Evolutionary conservation across 805 yeast genomes (phyloP).

Genomic region (Dipodascus albidus): DNA sequence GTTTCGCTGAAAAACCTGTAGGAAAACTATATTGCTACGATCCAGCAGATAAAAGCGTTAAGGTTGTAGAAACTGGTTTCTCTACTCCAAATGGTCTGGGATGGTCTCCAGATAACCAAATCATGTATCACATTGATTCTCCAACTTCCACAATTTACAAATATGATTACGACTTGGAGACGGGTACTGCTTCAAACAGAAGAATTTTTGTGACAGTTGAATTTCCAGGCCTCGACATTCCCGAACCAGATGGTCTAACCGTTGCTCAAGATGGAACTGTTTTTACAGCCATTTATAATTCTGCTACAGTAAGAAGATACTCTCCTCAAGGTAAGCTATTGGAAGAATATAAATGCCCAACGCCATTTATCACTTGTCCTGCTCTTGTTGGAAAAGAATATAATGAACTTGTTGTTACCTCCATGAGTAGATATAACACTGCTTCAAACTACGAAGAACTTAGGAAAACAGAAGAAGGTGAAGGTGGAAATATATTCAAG

Average conservation of each 20-base stretch:
- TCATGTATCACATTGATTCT: slow-evolving; percentile 45
- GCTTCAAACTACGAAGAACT: slow-evolving; percentile 18
- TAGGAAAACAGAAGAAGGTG: slow-evolving; percentile 9
- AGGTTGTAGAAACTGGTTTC: slow-evolving; percentile 29
- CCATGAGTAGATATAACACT: slow-evolving; percentile 40
- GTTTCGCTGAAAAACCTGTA: slow-evolving; percentile 19
- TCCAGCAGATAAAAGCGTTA: slow-evolving; percentile 20
- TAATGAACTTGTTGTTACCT: slow-evolving; percentile 55
- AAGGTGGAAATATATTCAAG: slow-evolving; percentile 20
- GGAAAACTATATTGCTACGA: slow-evolving; percentile 45
- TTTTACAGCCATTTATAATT: slow-evolving; percentile 58
- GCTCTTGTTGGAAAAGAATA: slow-evolving; percentile 50
- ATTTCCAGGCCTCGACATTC: slow-evolving; percentile 19
- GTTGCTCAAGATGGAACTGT: slow-evolving; percentile 42
- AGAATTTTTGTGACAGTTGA: slow-evolving; percentile 29
- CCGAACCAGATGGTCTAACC: slow-evolving; percentile 74
- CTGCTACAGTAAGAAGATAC: slow-evolving; percentile 44
- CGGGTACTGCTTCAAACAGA: slow-evolving; percentile 29
- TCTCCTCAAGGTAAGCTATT: slow-evolving; percentile 38
- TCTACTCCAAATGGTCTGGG: slow-evolving; percentile 65
- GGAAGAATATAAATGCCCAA: slow-evolving; percentile 45
- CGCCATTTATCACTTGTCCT: slow-evolving; percentile 50
- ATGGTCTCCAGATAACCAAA: slow-evolving; percentile 34
- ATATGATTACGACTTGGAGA: slow-evolving; percentile 32
- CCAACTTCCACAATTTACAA: slow-evolving; percentile 35